Base-by-base conservation (phyloP, 139 green algal species). In the Yamagishiella unicocca region DNA sequence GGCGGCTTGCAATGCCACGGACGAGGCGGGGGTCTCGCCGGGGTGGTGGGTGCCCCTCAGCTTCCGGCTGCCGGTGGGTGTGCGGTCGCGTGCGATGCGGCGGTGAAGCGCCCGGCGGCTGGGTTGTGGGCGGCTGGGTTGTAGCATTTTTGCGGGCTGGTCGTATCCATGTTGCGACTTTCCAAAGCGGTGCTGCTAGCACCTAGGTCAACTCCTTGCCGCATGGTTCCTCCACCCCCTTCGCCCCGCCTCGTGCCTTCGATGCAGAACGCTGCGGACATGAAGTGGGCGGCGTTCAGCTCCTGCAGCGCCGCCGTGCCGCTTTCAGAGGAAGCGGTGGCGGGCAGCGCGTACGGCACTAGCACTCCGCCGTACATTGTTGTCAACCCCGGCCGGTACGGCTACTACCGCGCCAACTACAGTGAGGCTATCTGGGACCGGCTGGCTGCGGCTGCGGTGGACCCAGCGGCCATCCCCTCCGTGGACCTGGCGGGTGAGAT, bases 401-500 rank as follows among this genome's bases (percentile, higher is more conserved):
- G 79, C 25, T 81, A 84, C 45, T 88, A 88, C 80, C 67, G 79
- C 2, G 37, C 68, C 35, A 88, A 88, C 55, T 90, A 90, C 87
- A 75, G 42, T n/a, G 17, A 38, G 33, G 45, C 67, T 29, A 46
- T 90, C 27, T 90, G 87, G 87, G 46, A 54, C n/a, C 21, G 1
- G 22, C 71, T 90, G 55, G 24, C 73, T 40, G 72, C 12, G n/a
- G 72, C 72, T 19, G 83, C 83, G 21, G 4, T 17, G 19, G 35
- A 74, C 72, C 9, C 61, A 4, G 58, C 85, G 27, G 71, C 83
- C 27, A 27, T 90, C 2, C 66, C 82, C 0, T 37, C 62, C 14
- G 64, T 87, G 0, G 93, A 97, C 58, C 21, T 95, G 37, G 92
- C 85, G 24, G 85, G 85, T 86, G 12, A 17, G 68, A n/a, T n/a